A percentile compares a stretch with the other conserved stretches of the same genome.
Conservation (phyloP, 1,139 yeast species). For the Wickerhamomyces sp. region DNA sequence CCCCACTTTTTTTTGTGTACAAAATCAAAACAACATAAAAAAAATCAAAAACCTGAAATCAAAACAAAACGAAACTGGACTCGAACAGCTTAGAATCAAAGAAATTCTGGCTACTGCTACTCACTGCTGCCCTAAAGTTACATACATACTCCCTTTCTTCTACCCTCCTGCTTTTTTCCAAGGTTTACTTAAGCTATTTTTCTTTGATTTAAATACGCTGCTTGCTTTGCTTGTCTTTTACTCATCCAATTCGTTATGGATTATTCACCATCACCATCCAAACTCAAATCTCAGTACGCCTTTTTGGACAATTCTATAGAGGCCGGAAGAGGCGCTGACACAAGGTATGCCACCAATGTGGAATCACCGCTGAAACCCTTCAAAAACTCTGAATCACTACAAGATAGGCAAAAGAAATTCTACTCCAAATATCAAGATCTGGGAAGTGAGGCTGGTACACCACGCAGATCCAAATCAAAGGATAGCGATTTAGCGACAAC, state of each 20-base stretch:
- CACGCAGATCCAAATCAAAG: conserved; percentile 7
- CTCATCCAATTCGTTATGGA: conserved; percentile 13
- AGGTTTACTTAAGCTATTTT: not conserved
- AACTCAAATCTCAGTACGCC: conserved; percentile 17
- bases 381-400: conserved; percentile 5
- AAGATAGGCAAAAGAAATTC: conserved; percentile 12
- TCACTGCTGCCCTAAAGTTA: too few relatives aligned
- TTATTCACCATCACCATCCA: conserved; percentile 23
- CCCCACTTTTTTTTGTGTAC: too few relatives aligned
- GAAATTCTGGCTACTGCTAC: too few relatives aligned
- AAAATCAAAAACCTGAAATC: too few relatives aligned
- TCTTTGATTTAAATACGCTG: not conserved
- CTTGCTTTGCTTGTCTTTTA: not conserved
- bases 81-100: too few relatives aligned
- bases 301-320: conserved; percentile 21
- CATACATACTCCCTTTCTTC: too few relatives aligned
- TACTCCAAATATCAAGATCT: conserved; percentile 13
- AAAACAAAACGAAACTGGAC: too few relatives aligned
- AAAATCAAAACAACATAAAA: too few relatives aligned
- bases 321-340: conserved; percentile 6
- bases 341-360: not conserved
- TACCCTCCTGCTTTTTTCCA: too few relatives aligned
- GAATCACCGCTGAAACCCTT: conserved; percentile 5
- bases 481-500: conserved; percentile 12
- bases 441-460: conserved; percentile 1